These are phyloP conservation scores for Russula ochroleuca DNA, from an alignment of 768 basidiomycete genomes.

Conservation along the genomic window DNA sequence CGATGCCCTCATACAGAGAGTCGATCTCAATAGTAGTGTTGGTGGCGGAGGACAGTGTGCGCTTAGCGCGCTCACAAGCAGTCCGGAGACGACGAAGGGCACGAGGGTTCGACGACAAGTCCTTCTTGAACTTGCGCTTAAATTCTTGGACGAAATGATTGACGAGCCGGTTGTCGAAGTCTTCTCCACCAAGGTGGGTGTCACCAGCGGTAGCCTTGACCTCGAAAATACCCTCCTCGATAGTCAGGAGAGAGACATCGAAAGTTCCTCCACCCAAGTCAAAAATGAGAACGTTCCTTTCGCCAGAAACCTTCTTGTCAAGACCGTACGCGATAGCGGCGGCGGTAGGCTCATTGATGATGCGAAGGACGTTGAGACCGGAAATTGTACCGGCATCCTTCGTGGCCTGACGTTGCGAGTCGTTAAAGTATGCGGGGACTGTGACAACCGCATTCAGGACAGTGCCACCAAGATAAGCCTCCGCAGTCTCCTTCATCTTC, in stretches of 20 bases:
- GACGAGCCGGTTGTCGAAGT: conserved; percentile 97
- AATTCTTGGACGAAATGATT: conserved; percentile 96
- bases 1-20: conserved; percentile 95
- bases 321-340: conserved; percentile 99
- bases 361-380: conserved; percentile 93
- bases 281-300: conserved; percentile 96
- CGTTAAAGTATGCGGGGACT: conserved; percentile 98
- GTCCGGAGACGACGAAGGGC: conserved; percentile 96
- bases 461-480: conserved; percentile 85
- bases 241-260: conserved; percentile 94
- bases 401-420: conserved; percentile 97
- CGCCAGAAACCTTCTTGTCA: conserved; percentile 86
- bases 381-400: conserved; percentile 96
- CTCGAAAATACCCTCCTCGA: conserved; percentile 97
- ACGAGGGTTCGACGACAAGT: conserved; percentile 87
- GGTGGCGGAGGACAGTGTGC: conserved; percentile 93
- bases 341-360: conserved; percentile 98
- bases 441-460: conserved; percentile 92
- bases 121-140: conserved; percentile 97
- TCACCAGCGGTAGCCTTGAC: conserved; percentile 98
- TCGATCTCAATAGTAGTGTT: conserved; percentile 98
- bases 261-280: conserved; percentile 98
- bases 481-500: conserved; percentile 99
- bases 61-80: conserved; percentile 98
- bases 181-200: conserved; percentile 97